Evolutionary conservation across 345 rosid genomes (phyloP), one percentile per base, ranked within the genome.

Genomic region (Arabis alpina): DNA sequence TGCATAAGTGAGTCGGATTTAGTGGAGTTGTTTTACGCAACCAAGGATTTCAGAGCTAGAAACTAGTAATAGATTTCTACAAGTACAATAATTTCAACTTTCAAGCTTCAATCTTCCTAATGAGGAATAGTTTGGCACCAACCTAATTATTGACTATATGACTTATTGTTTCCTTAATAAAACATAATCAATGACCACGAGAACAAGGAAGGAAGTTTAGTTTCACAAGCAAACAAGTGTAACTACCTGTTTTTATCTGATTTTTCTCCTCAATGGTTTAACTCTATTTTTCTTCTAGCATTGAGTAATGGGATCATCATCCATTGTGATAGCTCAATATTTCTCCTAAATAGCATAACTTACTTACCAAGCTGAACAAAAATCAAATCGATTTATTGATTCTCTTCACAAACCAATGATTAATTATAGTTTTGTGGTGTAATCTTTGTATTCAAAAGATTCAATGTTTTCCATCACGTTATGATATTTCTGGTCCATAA

Each of bases 71-170:
- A 48, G 61, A 37, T 24, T 30, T 45, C 11, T 36, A 2, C 10
- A 36, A 60, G 58, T 49, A 50, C 34, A 11, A 28, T 14, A 16
- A 52, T 52, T 71, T 36, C 54, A 53, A 54, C 48, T 34, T 68
- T 47, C 19, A 57, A 24, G 37, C 52, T 54, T 57, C 27, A 48
- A 14, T 55, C 8, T 34, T 32, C 25, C 12, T 12, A 61, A 52
- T 52, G 54, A 54, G 40, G 40, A 65, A 65, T 15, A 52, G 70
- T 65, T 65, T 44, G 47, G 27, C 39, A 62, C 63, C 27, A 54
- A 25, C 48, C 54, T 71, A 16, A 2, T 43, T 44, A 61, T 37
- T 44, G 37, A 23, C 30, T 6, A 3, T 52, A 42, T 42, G 25
- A 10, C 39, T 51, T 71, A 50, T 15, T 51, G 23, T 23, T 41